These are phyloP conservation scores for Salvia splendens DNA, from an alignment of 257 asterid species.

Conservation along the genomic window DNA sequence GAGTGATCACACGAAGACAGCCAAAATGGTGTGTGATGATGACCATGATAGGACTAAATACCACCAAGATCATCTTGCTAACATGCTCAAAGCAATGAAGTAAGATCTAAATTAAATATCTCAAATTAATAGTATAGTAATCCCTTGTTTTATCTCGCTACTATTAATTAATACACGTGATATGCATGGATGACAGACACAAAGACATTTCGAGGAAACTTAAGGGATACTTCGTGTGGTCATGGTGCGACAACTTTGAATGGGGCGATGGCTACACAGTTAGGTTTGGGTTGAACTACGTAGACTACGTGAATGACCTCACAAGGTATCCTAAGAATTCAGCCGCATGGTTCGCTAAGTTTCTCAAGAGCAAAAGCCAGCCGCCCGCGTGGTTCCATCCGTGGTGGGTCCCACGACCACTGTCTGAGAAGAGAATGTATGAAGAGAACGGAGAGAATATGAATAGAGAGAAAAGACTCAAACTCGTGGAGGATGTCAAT, in stretches of 20 bases:
- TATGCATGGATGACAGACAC: too few relatives aligned
- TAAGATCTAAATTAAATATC: not conserved
- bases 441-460: not conserved
- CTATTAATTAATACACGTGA: too few relatives aligned
- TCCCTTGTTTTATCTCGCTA: too few relatives aligned
- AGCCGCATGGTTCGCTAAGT: conserved; percentile 28
- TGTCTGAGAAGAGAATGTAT: not conserved
- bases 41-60: conserved; percentile 18
- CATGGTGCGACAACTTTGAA: conserved; percentile 49
- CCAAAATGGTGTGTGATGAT: conserved; percentile 10
- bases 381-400: conserved; percentile 5
- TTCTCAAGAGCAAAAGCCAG: not conserved
- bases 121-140: too few relatives aligned
- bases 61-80: conserved; percentile 33
- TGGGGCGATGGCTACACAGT: conserved; percentile 39
- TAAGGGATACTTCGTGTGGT: conserved; percentile 39
- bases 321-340: conserved; percentile 35
- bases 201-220: not conserved
- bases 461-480: not conserved
- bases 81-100: conserved; percentile 27
- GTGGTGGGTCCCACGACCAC: not conserved
- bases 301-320: conserved; percentile 33
- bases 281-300: conserved; percentile 41
- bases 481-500: not conserved
- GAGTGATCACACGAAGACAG: conserved; percentile 12